phyloP scores from a whole-genome alignment of 2,329 filamentous ascomycete species.

The Fusarium multiceps region DNA sequence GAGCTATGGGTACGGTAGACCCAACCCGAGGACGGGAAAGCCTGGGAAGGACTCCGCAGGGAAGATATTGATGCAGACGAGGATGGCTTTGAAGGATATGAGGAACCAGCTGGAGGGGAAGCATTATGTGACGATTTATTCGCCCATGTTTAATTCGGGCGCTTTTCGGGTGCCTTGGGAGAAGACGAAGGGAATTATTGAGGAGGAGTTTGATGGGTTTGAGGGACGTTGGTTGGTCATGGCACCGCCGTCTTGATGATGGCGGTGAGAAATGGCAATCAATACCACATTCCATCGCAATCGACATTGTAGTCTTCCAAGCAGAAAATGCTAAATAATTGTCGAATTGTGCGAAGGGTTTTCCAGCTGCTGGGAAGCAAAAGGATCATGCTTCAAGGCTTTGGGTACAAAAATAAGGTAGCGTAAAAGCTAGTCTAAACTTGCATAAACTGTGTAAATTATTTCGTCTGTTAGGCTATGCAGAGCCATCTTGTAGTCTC shows the following conservation, averaged over 20 bases:
- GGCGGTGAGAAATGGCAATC: not conserved
- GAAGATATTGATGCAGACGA: slow-evolving; percentile 34
- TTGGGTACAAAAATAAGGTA: too few relatives aligned
- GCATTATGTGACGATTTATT: slow-evolving; percentile 10
- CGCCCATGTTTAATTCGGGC: slow-evolving; percentile 39
- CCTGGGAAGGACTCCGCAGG: slow-evolving; percentile 21
- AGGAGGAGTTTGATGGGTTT: slow-evolving; percentile 26
- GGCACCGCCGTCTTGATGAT: slow-evolving; percentile 18
- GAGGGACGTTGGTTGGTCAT: slow-evolving; percentile 34
- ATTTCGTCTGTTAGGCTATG: too few relatives aligned
- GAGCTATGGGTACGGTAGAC: slow-evolving; percentile 37
- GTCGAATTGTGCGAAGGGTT: too few relatives aligned
- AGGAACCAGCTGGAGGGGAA: slow-evolving; percentile 9
- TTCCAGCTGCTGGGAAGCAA: not conserved
- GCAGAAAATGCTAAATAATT: too few relatives aligned
- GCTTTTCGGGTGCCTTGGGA: slow-evolving; percentile 35
- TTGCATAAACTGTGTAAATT: too few relatives aligned
- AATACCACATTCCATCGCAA: not conserved
- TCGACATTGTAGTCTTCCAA: not conserved
- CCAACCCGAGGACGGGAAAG: slow-evolving; percentile 24
- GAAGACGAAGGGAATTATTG: slow-evolving; percentile 23
- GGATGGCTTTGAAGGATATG: slow-evolving; percentile 21
- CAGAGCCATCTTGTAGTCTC: too few relatives aligned
- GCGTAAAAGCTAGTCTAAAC: too few relatives aligned
- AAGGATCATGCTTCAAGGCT: too few relatives aligned